Percentiles rank a stretch among this genome's conserved stretches.
phyloP scores from a whole-genome alignment of 179 eudicot species.

The Heliamphora pulchella region DNA sequence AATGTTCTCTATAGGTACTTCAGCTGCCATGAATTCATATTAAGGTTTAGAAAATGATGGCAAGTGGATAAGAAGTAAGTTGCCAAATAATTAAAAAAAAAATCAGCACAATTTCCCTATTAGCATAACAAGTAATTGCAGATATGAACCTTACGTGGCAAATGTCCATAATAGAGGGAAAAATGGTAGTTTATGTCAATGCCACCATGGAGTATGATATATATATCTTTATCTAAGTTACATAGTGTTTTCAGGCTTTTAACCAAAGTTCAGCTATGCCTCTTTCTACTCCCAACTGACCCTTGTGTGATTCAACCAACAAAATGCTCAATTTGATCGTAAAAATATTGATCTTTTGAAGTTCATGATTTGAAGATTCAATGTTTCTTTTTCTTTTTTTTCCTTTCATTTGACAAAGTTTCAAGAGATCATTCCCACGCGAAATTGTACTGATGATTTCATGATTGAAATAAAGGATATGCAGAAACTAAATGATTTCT shows the following conservation, averaged over 20 bases:
- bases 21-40: slow-evolving; percentile 43
- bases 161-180: no score
- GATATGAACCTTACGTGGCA: no score
- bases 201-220: background rate
- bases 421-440: background rate
- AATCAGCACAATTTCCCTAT: no score
- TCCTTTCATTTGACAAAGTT: background rate
- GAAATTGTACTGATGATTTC: background rate
- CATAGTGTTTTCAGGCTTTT: background rate
- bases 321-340: background rate
- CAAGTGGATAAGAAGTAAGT: background rate
- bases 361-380: background rate
- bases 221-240: background rate
- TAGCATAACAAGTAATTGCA: no score
- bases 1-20: slow-evolving; percentile 74
- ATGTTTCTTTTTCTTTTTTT: background rate
- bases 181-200: no score
- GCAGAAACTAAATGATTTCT: background rate
- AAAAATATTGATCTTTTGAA: background rate
- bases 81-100: no score
- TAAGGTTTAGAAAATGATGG: slow-evolving; percentile 4
- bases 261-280: no score
- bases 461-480: background rate
- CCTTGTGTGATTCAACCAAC: background rate
- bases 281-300: background rate